Percentiles rank a stretch among this genome's conserved stretches.
Conservation (phyloP, 2,329 filamentous ascomycete species). For the Calonectria fujianensis region DNA sequence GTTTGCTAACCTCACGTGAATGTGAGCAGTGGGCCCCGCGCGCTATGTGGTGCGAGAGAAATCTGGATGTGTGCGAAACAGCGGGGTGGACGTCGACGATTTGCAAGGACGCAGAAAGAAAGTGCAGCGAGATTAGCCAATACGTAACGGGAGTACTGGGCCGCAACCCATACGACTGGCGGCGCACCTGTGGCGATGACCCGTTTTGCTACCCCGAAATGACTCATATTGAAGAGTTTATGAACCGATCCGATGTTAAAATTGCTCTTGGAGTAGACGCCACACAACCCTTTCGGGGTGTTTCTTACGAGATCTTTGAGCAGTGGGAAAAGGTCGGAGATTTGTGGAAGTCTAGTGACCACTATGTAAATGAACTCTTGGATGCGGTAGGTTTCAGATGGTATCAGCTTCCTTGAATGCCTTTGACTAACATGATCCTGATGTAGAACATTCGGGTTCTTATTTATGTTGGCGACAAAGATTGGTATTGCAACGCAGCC, state of each 20-base stretch:
- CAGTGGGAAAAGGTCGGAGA: slow-evolving; percentile 1
- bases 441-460: slow-evolving; percentile 22
- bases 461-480: slow-evolving; percentile 34
- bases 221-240: neutral
- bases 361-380: neutral
- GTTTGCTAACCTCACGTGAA: neutral
- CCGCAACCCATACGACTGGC: slow-evolving; percentile 17
- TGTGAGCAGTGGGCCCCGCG: neutral
- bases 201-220: neutral
- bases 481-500: slow-evolving; percentile 19
- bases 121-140: slow-evolving; percentile 11
- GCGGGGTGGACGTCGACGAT: neutral
- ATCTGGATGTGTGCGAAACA: neutral
- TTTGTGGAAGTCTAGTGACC: neutral
- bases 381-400: neutral
- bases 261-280: neutral
- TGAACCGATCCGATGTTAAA: slow-evolving; percentile 12
- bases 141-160: neutral
- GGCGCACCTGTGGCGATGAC: neutral
- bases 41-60: slow-evolving; percentile 9
- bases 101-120: neutral
- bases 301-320: neutral
- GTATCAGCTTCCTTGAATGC: neutral
- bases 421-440: too few relatives aligned
- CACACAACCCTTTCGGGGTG: neutral